Evolutionary conservation across 2,329 filamentous ascomycete genomes (phyloP).

Genomic region (Cordyceps javanica): DNA sequence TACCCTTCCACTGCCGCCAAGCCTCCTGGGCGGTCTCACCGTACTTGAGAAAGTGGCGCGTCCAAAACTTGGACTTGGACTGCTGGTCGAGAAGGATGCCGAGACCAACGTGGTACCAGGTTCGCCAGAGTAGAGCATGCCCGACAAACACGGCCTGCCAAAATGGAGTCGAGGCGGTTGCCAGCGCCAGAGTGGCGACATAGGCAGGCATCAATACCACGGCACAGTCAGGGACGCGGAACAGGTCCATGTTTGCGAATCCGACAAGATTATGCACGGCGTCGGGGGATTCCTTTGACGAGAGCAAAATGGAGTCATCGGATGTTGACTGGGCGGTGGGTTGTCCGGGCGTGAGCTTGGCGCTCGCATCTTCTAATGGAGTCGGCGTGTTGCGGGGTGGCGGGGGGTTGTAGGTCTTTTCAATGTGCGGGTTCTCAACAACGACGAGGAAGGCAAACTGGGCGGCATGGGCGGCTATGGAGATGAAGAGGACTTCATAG

Average conservation of each 20-base stretch:
- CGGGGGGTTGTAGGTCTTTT: conserved; percentile 93
- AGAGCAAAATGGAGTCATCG: conserved; percentile 19
- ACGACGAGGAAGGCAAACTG: conserved; percentile 89
- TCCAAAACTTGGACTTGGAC: conserved; percentile 90
- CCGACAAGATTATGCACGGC: conserved; percentile 81
- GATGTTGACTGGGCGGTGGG: conserved; percentile 17
- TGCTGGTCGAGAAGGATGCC: conserved; percentile 80
- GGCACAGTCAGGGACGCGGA: conserved; percentile 78
- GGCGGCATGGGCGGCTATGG: conserved; percentile 85
- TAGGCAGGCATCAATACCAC: conserved; percentile 72
- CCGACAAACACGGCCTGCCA: conserved; percentile 75
- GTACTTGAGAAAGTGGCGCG: conserved; percentile 93
- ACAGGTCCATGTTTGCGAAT: conserved; percentile 76
- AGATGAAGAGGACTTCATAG: conserved; percentile 96
- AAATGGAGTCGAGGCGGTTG: conserved; percentile 69
- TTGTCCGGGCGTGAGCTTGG: conserved; percentile 21
- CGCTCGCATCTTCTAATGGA: conserved; percentile 27
- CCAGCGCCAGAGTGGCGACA: conserved; percentile 63
- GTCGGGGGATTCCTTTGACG: conserved; percentile 42
- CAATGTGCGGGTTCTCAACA: conserved; percentile 96
- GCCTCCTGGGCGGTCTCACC: conserved; percentile 86
- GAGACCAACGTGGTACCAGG: conserved; percentile 89
- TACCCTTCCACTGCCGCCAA: conserved; percentile 96
- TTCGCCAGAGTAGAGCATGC: conserved; percentile 74
- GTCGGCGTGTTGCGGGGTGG: conserved; percentile 58